Base-by-base conservation (phyloP, 108 stramenopile genomes). In the Conticribra guillardii region DNA sequence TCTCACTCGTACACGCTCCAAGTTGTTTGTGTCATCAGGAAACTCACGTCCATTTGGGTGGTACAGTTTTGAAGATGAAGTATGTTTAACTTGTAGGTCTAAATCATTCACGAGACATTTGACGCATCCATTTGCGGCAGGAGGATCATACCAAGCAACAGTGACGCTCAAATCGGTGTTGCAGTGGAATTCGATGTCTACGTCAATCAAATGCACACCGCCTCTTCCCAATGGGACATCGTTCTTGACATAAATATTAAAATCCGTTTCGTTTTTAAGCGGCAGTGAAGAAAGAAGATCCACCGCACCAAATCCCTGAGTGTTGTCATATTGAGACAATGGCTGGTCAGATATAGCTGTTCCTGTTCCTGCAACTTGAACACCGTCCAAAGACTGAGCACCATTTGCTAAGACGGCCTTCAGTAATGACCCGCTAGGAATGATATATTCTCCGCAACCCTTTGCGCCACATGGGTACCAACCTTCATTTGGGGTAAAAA, bases 401-500 rank as follows among this genome's bases (percentile, higher is more conserved):
- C 85, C 78, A 44, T 86, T 78, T 44, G 89, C 32, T 17, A 91
- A 52, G 23, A 86, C 79, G 22, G 88, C 88, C 76, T 91, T 91
- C 0, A 89, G 57, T 2, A 91, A 81, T 14, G 78, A 76, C 2
- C 81, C 88, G 47, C 74, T 71, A 27, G 86, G 87, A 33, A 46
- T 54, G 23, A 83, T 59, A 19, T 66, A 37, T 30, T 73, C 52
- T 3, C 77, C 82, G 14, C 80, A 66, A 9, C 56, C 71, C 7
- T 76, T 41, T 41, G 5, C 37, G 11, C 5, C 37, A 9, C 37
- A 41, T 11, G 37, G 37, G 37, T 41, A 41, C 37, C 37, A 41
- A 41, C 37, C 37, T n/a, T n/a, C n/a, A n/a, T n/a, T n/a, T n/a
- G n/a, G n/a, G n/a, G n/a, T n/a, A n/a, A n/a, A n/a, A n/a, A n/a